Percentiles rank a stretch among this genome's conserved stretches.
phyloP scores from a whole-genome alignment of 805 yeast genomes.

The Cyberlindnera mycetangii region DNA sequence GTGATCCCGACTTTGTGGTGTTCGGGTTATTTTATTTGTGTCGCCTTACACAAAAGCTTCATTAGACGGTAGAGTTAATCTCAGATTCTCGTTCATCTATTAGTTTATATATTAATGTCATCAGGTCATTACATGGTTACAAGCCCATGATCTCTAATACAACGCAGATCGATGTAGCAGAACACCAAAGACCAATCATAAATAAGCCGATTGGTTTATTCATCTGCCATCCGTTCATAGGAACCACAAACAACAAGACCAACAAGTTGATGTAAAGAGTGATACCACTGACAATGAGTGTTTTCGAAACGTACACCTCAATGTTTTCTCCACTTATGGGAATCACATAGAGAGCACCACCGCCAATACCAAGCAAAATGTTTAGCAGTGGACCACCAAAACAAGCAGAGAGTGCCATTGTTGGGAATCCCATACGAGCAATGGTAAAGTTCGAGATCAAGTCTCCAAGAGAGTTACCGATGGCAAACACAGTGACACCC shows the following conservation, averaged over 20 bases:
- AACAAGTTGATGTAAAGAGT: conserved; percentile 40
- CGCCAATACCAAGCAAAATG: conserved; percentile 74
- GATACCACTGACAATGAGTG: conserved; percentile 36
- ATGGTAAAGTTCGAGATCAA: conserved; percentile 79
- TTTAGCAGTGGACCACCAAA: conserved; percentile 91
- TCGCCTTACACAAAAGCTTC: too few species aligned
- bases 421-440: conserved; percentile 80
- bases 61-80: too few species aligned
- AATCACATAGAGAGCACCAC: conserved; percentile 55
- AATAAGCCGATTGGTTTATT: conserved; percentile 38
- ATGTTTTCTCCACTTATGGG: conserved; percentile 24
- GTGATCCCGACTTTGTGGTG: conserved; percentile 1
- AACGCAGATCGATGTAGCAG: conserved; percentile 25
- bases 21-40: neutral
- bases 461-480: conserved; percentile 93
- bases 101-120: neutral
- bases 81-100: too few species aligned
- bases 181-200: conserved; percentile 27
- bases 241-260: conserved; percentile 39
- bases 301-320: conserved; percentile 36
- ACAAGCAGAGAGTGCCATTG: conserved; percentile 93
- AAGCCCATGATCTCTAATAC: conserved; percentile 15
- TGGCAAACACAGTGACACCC: conserved; percentile 87
- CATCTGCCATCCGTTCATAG: conserved; percentile 45
- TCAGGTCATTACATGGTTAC: neutral